Conservation (phyloP, 2,329 filamentous ascomycete species). For the Colletotrichum euphorbiae region DNA sequence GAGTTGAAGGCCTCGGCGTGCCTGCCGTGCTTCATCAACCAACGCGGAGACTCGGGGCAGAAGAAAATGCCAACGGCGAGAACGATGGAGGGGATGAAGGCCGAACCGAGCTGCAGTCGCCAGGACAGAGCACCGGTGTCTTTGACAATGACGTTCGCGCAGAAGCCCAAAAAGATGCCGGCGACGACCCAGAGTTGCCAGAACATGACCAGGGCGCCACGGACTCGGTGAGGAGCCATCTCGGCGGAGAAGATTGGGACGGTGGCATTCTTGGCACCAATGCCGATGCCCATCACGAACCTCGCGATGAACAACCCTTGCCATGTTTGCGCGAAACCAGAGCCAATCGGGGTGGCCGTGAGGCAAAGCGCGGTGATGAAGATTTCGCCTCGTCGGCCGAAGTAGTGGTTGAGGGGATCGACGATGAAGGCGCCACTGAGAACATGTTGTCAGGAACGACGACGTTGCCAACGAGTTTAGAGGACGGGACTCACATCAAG, state of each 20-base stretch:
- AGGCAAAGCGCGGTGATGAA: slow-evolving; percentile 72
- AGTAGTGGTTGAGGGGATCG: slow-evolving; percentile 71
- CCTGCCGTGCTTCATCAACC: slow-evolving; percentile 64
- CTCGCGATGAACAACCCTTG: slow-evolving; percentile 74
- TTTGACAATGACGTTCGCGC: slow-evolving; percentile 64
- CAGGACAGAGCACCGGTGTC: slow-evolving; percentile 65
- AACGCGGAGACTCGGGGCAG: slow-evolving; percentile 61
- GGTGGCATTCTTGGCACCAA: slow-evolving; percentile 72
- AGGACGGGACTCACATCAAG: not conserved
- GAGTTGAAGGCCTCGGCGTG: slow-evolving; percentile 66
- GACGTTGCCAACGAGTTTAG: not conserved
- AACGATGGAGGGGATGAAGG: slow-evolving; percentile 66
- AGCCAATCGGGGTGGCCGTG: slow-evolving; percentile 69
- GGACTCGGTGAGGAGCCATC: slow-evolving; percentile 73
- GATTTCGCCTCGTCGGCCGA: slow-evolving; percentile 75
- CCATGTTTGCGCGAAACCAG: slow-evolving; percentile 71
- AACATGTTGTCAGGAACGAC: too few species aligned
- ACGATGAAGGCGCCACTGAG: slow-evolving; percentile 73
- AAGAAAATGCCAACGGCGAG: slow-evolving; percentile 66
- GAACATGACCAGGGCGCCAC: slow-evolving; percentile 83
- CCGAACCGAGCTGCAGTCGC: slow-evolving; percentile 72
- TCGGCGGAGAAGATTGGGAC: slow-evolving; percentile 82
- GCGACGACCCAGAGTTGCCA: slow-evolving; percentile 46
- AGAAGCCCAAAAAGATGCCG: slow-evolving; percentile 62
- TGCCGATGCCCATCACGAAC: slow-evolving; percentile 76